Base-by-base conservation (phyloP, 345 rosid species). In the Angophora floribunda region DNA sequence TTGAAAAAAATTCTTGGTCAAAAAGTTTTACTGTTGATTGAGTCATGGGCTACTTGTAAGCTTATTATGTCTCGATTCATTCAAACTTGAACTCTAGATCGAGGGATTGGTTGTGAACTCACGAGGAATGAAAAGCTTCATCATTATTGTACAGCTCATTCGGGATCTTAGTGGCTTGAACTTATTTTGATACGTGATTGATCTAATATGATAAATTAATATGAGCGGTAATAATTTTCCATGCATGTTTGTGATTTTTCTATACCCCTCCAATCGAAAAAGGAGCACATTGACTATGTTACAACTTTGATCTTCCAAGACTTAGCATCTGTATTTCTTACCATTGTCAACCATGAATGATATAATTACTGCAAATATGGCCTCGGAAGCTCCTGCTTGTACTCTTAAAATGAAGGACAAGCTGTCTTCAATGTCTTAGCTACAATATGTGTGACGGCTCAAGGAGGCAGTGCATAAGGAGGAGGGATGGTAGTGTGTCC, bases 161-260 rank as follows among this genome's bases (percentile, higher is more conserved):
- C 0, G 2, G 10, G 13, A 9, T 70, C 12, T 3, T 36, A 36
- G 7, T 17, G 4, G 7, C 47, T 36, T 70, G 47, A 36, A 36
- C 17, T 36, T 70, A 36, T 70, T 47, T 70, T 36, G 47, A 70
- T 9, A 4, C 1, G 26, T 36, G 13, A 70, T 9, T 36, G 26
- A 36, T 70, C 17, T 36, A 22, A 36, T 17, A 32, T 32, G 2
- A 70, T 32, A 4, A 32, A 70, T 32, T 12, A 32, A 32, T 16
- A 6, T 16, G 5, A 36, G 45, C 6, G 4, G 32, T 32, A 17
- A 36, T 16, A 70, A 7, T 70, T 32, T 70, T 70, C 45, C 32
- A 19, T 17, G 47, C 13, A 4, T 32, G 80, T 70, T 32, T 4
- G 45, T 32, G 24, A 70, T 70, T 4, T 32, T 17, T 45, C 80